phyloP scores from a whole-genome alignment of 306 rosid genomes.

The Gillenia trifoliata region DNA sequence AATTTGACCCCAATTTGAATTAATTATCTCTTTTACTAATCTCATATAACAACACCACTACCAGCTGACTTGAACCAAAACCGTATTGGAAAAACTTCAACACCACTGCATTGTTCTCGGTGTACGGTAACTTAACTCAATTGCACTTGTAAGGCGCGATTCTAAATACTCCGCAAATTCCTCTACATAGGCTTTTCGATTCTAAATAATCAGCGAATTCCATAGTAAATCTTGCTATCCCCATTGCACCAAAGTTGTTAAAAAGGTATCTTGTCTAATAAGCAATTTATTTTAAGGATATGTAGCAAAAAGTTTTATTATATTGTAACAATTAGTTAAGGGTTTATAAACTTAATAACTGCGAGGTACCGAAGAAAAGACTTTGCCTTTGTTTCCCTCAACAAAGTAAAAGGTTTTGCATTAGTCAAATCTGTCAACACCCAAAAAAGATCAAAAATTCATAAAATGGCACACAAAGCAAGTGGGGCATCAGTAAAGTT shows the following conservation, averaged over 20 bases:
- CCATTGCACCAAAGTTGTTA: neutral
- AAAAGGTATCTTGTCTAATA: neutral
- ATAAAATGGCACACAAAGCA: conserved; percentile 11
- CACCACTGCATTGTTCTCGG: neutral
- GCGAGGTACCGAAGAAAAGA: conserved; percentile 30
- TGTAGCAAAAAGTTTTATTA: neutral
- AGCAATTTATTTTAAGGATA: neutral
- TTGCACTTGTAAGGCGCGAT: neutral
- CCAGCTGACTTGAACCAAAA: neutral
- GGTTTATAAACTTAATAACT: neutral
- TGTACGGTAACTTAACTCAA: neutral
- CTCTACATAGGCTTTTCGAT: neutral
- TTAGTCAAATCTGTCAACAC: conserved; percentile 17
- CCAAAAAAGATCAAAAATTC: neutral
- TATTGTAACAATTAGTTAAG: neutral
- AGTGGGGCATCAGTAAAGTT: conserved; percentile 8
- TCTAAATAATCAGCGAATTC: neutral
- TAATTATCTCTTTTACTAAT: neutral
- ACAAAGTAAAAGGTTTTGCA: conserved; percentile 32
- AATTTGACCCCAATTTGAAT: neutral
- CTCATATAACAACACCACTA: neutral
- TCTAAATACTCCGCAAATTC: neutral
- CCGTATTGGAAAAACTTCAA: neutral
- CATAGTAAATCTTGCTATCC: neutral
- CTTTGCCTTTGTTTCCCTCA: conserved; percentile 40